A percentile compares a stretch with the other conserved stretches of the same genome.
Conservation (phyloP, 1,284 basidiomycete genomes). For the Testicularia cyperi region DNA sequence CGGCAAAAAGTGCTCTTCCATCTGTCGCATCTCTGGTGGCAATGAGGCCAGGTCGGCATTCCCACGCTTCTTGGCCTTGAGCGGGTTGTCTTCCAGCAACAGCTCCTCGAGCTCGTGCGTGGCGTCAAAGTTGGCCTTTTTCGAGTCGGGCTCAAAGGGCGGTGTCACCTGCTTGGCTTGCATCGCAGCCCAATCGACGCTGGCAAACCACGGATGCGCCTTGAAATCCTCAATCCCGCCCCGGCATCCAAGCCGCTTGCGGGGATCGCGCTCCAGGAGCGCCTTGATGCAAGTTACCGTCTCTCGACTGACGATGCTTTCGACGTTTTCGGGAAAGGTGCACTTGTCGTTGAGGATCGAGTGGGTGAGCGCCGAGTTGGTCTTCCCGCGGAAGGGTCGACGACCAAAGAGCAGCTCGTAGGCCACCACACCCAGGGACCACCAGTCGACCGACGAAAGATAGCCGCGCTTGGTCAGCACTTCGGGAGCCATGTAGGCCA, state of each 20-base stretch:
- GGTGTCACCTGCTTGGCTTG: constrained; percentile 73
- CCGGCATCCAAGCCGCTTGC: constrained; percentile 78
- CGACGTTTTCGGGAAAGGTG: constrained; percentile 52
- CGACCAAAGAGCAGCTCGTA: constrained; percentile 54
- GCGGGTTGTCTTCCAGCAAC: constrained; percentile 90
- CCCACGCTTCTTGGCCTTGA: constrained; percentile 87
- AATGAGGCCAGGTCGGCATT: constrained; percentile 82
- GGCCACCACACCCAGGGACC: constrained; percentile 50
- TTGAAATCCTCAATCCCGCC: constrained; percentile 69
- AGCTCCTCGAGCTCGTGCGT: constrained; percentile 96
- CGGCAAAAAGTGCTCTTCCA: constrained; percentile 78
- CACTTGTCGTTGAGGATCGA: constrained; percentile 51
- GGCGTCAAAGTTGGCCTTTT: constrained; percentile 99
- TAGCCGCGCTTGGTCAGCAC: constrained; percentile 55
- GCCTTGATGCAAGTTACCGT: constrained; percentile 42
- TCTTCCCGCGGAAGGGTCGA: constrained; percentile 52
- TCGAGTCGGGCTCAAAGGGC: constrained; percentile 91
- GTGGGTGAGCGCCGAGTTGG: constrained; percentile 52
- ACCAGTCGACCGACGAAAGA: constrained; percentile 51
- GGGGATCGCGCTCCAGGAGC: constrained; percentile 79
- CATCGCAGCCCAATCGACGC: constrained; percentile 82
- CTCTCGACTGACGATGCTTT: constrained; percentile 44
- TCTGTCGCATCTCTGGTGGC: constrained; percentile 86
- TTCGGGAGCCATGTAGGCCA: constrained; percentile 84
- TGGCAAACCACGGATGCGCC: constrained; percentile 80